phyloP scores from a whole-genome alignment of 257 asterid genomes.

The Solanum bukasovii region DNA sequence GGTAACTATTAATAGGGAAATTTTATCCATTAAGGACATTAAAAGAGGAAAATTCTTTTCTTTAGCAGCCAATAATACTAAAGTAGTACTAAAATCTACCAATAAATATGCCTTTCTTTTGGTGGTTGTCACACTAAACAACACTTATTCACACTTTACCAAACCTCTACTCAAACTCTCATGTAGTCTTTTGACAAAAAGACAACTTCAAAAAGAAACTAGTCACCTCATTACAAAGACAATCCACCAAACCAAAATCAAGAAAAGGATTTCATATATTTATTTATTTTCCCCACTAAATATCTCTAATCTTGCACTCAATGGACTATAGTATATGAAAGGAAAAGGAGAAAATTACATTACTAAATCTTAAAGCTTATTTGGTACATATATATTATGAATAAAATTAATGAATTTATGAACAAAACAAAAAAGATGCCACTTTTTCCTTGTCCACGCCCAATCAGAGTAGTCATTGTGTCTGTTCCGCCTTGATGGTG shows the following conservation, averaged over 20 bases:
- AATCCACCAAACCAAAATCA: conserved; percentile 1
- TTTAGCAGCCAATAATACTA: background rate
- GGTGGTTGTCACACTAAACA: conserved; percentile 8
- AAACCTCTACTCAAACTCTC: conserved; percentile 22
- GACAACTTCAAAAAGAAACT: conserved; percentile 25
- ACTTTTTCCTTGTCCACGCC: background rate
- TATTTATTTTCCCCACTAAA: background rate
- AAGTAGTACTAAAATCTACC: background rate
- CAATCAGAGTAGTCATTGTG: background rate
- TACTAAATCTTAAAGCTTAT: background rate
- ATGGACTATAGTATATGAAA: background rate
- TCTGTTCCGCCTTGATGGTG: background rate
- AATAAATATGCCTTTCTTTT: conserved; percentile 13
- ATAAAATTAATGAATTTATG: conserved; percentile 24
- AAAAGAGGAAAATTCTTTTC: background rate
- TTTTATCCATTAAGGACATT: background rate
- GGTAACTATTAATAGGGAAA: background rate
- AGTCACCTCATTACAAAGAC: conserved; percentile 5
- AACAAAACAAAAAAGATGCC: background rate
- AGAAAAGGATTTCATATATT: conserved; percentile 15
- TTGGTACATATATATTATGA: background rate
- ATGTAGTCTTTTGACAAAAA: conserved; percentile 23
- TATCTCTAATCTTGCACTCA: background rate
- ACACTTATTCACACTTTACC: conserved; percentile 14
- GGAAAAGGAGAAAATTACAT: background rate